Base-by-base conservation (phyloP, 2,329 filamentous ascomycete genomes). In the Simplicillium aogashimaense region DNA sequence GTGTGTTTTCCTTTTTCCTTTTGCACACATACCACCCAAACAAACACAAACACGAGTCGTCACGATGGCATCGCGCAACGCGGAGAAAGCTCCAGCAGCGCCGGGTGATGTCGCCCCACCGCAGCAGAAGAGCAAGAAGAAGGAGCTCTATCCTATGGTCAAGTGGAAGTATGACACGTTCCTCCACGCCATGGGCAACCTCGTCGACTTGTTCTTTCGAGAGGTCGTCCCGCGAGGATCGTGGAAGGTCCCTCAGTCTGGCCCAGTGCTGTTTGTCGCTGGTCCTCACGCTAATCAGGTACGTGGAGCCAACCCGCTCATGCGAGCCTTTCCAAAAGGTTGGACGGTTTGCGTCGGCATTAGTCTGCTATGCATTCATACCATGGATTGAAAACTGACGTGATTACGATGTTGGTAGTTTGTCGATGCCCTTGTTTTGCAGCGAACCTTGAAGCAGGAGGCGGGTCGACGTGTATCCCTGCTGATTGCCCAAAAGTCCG, bases 261-360 rank as follows among this genome's bases (percentile, higher is more conserved):
- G 89, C 0, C 89, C 92, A 1, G 78, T 98, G 47, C 86, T 98
- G 44, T 92, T 98, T 55, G 92, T 98, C 50, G 92, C 89, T 35
- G 92, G 90, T 40, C 92, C 92, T 49, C 92, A 98, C 70, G 90
- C 90, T 44, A 98, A 98, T 60, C 87, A 92, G 76, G 83, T 87
- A 65, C 44, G 71, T 61, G 15, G 3, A 17, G 18, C 33, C 30
- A 28, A 31, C 39, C 31, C 36, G 17, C 34, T 15, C 25, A 9
- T 35, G 16, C 9, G 18, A 17, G 16, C 36, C 29, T 25, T 9
- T 25, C 20, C 20, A 5, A 25, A 25, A 25, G 9, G 9, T 5
- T 6, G 20, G 20, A 5, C 20, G 20, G 20, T 25, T 25, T 25
- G 20, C 20, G 9, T 25, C 20, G 20, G 20, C 20, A 25, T 9